Evolutionary conservation across 345 rosid genomes (phyloP).

Genomic region (Durio zibethinus): DNA sequence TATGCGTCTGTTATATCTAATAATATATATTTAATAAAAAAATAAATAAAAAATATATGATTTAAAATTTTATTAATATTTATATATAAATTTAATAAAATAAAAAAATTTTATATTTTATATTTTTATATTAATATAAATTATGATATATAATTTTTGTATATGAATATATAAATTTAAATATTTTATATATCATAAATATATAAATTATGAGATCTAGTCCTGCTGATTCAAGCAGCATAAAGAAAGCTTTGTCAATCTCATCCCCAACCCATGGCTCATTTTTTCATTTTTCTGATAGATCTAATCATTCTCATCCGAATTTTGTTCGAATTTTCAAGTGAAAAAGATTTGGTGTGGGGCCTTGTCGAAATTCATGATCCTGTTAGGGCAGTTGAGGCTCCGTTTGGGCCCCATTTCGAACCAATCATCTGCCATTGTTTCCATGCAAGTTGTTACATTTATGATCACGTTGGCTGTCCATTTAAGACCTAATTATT

Average conservation of each 20-base stretch:
- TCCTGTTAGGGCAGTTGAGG: conserved; percentile 24
- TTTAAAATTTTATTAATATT: no score
- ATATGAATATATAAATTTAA: no score
- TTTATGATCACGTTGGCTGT: conserved; percentile 5
- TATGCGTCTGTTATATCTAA: no score
- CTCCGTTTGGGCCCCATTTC: conserved; percentile 11
- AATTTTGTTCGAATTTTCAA: background rate
- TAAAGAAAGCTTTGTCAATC: background rate
- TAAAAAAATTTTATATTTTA: no score
- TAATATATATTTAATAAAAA: no score
- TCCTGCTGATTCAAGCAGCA: background rate
- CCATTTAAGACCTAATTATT: background rate
- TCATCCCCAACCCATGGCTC: background rate
- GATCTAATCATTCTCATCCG: background rate
- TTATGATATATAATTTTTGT: no score
- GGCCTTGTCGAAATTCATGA: background rate
- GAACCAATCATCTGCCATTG: background rate
- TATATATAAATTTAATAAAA: no score
- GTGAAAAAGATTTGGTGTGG: background rate
- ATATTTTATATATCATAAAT: no score
- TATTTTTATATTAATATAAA: no score
- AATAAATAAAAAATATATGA: no score
- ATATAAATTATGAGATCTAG: no score
- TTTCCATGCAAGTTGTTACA: background rate
- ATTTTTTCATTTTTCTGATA: background rate